Percentiles rank a stretch among this genome's conserved stretches.
Conservation (phyloP, 768 basidiomycete genomes). For the Lepiota brunneoincarnata region DNA sequence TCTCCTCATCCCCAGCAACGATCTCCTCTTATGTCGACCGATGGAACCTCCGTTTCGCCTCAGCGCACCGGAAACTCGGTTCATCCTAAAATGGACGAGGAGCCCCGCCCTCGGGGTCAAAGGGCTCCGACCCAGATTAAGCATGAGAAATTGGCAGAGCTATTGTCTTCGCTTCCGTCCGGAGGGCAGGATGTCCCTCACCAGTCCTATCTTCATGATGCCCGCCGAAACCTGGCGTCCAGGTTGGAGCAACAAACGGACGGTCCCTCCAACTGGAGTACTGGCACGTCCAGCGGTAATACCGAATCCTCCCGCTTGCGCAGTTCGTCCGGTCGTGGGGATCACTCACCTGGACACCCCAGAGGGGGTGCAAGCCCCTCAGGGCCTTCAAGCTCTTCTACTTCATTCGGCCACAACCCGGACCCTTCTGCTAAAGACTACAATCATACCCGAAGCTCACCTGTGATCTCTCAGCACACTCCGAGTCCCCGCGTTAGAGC, state of each 20-base stretch:
- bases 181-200: constrained; percentile 2
- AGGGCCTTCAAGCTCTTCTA: neutral
- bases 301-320: neutral
- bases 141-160: constrained; percentile 6
- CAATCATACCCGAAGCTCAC: constrained; percentile 1
- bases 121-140: neutral
- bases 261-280: neutral
- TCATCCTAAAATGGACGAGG: neutral
- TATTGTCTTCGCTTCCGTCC: neutral
- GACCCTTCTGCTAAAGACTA: neutral
- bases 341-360: neutral
- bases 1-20: neutral
- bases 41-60: constrained; percentile 4
- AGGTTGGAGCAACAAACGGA: constrained; percentile 5
- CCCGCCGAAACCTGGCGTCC: constrained; percentile 2
- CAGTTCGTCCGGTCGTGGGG: constrained; percentile 1
- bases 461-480: constrained; percentile 1
- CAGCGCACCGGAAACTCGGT: constrained; percentile 4
- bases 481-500: constrained; percentile 5
- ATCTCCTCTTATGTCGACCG: neutral
- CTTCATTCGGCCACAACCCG: neutral
- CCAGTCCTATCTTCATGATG: constrained; percentile 5
- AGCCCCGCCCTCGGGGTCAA: neutral
- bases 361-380: constrained; percentile 6
- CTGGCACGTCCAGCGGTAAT: neutral